phyloP scores from a whole-genome alignment of 805 yeast species.

The Starmerella etchellsii region DNA sequence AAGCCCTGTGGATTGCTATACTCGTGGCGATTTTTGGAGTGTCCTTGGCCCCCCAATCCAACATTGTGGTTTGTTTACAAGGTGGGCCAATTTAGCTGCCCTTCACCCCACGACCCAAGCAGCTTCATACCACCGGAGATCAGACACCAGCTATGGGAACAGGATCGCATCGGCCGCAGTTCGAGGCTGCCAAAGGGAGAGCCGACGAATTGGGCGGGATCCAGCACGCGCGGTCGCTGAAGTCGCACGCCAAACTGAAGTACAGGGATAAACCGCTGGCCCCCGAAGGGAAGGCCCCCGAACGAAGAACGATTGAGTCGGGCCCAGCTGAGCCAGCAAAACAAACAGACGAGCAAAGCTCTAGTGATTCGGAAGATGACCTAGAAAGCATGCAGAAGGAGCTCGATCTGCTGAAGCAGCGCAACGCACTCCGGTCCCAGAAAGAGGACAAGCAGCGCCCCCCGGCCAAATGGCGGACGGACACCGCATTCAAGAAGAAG shows the following conservation, averaged over 20 bases:
- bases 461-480: constrained; percentile 6
- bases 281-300: not conserved
- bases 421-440: constrained; percentile 6
- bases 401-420: constrained; percentile 5
- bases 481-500: constrained; percentile 4
- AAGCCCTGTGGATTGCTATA: too few species aligned
- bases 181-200: constrained; percentile 19
- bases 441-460: not conserved
- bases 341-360: too few species aligned
- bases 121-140: not conserved
- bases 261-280: constrained; percentile 2
- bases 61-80: not conserved
- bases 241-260: constrained; percentile 19
- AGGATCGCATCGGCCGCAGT: constrained; percentile 19
- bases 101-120: too few species aligned
- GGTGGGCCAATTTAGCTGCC: too few species aligned
- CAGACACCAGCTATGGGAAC: constrained; percentile 12
- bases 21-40: too few species aligned
- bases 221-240: constrained; percentile 16
- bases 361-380: constrained; percentile 4
- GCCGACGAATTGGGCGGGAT: constrained; percentile 14
- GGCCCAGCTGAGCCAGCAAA: too few species aligned
- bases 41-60: not conserved
- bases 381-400: constrained; percentile 12
- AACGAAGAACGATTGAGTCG: too few species aligned